Conservation (phyloP, 495 filamentous ascomycete species). For the Aeminium ludgeri region DNA sequence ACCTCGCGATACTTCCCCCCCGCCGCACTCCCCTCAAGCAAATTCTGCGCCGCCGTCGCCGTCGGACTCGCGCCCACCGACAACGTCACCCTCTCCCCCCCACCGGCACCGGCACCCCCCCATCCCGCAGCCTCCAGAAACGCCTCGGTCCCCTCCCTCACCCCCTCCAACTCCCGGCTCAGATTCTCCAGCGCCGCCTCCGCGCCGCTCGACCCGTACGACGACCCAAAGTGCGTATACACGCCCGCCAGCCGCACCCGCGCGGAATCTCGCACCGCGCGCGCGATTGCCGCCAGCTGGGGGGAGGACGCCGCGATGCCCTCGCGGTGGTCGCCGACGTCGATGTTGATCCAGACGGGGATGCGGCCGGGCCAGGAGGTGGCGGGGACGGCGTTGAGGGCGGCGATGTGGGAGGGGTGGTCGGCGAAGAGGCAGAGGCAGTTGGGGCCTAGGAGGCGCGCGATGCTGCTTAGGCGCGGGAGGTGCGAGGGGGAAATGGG, state of each 20-base stretch:
- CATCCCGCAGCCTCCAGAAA: constrained; percentile 27
- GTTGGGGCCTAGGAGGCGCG: constrained; percentile 31
- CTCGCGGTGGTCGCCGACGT: constrained; percentile 61
- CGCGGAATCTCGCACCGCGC: constrained; percentile 29
- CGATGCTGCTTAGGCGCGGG: constrained; percentile 38
- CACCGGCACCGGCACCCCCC: constrained; percentile 19
- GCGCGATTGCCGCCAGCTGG: constrained; percentile 33
- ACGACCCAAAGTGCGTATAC: constrained; percentile 68
- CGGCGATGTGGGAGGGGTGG: constrained; percentile 39
- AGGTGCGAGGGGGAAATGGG: constrained; percentile 49
- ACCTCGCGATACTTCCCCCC: constrained; percentile 16
- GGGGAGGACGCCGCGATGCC: constrained; percentile 41
- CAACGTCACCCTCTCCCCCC: constrained; percentile 35
- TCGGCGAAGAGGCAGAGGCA: constrained; percentile 57
- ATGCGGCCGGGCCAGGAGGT: constrained; percentile 18
- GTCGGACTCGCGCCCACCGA: constrained; percentile 75
- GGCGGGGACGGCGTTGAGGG: constrained; percentile 26
- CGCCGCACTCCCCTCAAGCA: constrained; percentile 20
- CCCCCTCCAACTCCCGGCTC: constrained; percentile 41
- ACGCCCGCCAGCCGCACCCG: constrained; percentile 39
- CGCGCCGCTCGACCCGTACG: constrained; percentile 38
- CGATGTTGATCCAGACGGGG: constrained; percentile 55
- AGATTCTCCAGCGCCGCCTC: constrained; percentile 41
- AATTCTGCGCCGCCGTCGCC: constrained; percentile 38
- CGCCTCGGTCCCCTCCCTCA: constrained; percentile 23